phyloP scores from a whole-genome alignment of 768 basidiomycete species.

The Mycena kentingensis region DNA sequence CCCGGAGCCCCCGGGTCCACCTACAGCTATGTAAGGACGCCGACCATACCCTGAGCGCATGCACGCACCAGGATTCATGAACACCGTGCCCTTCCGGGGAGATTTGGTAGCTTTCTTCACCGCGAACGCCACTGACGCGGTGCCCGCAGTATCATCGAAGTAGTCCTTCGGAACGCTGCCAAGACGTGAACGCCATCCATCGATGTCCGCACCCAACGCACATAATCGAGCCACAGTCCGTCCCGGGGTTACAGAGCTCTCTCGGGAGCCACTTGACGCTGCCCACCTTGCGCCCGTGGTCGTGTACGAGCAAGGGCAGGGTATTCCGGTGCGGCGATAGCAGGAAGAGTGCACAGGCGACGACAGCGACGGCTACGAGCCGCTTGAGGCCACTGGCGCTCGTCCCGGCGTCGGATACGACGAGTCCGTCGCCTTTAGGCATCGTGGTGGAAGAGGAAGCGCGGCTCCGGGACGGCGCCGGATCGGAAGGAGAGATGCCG shows the following conservation, averaged over 20 bases:
- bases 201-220: background rate
- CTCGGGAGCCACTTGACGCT: background rate
- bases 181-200: background rate
- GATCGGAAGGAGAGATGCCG: no score
- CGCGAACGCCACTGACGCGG: constrained; percentile 24
- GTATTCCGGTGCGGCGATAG: no score
- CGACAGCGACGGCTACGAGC: no score
- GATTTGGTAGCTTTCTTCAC: constrained; percentile 20
- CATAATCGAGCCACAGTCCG: background rate
- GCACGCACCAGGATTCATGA: constrained; percentile 25
- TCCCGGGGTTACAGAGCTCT: background rate
- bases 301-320: no score
- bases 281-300: background rate
- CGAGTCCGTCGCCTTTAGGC: no score
- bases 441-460: no score
- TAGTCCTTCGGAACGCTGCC: constrained; percentile 30
- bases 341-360: no score
- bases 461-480: no score
- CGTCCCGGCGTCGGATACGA: no score
- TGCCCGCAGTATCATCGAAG: constrained; percentile 21
- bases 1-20: constrained; percentile 31
- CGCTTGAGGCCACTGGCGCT: no score
- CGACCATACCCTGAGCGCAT: background rate
- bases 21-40: constrained; percentile 1
- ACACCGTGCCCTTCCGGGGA: constrained; percentile 26